Percentiles rank a stretch among this genome's conserved stretches.
phyloP scores from a whole-genome alignment of 176 grass and related monocot species.

The Zea mays region Zm-B73-REFERENCE-NAM-5.0 NC_050101.1:166427501-166428000 shows the following conservation, averaged over 20 bases:
- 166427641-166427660: constrained; percentile 43
- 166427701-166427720: constrained; percentile 29
- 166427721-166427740: background rate
- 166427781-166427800: background rate
- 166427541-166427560: constrained; percentile 22
- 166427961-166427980: constrained; percentile 50
- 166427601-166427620: constrained; percentile 49
- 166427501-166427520: background rate
- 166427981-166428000: constrained; percentile 56
- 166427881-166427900: constrained; percentile 9
- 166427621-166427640: constrained; percentile 49
- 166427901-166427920: constrained; percentile 43
- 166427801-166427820: background rate
- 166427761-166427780: constrained; percentile 12
- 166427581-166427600: constrained; percentile 23
- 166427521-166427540: constrained; percentile 32
- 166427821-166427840: constrained; percentile 14
- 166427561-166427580: background rate
- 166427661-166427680: background rate
- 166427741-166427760: constrained; percentile 8
- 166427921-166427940: constrained; percentile 65
- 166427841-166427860: background rate
- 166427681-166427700: constrained; percentile 29
- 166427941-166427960: constrained; percentile 54
- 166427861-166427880: constrained; percentile 7